Base-by-base conservation (phyloP, 176 grass and related monocot genomes). In the Oryza brachyantha region DNA sequence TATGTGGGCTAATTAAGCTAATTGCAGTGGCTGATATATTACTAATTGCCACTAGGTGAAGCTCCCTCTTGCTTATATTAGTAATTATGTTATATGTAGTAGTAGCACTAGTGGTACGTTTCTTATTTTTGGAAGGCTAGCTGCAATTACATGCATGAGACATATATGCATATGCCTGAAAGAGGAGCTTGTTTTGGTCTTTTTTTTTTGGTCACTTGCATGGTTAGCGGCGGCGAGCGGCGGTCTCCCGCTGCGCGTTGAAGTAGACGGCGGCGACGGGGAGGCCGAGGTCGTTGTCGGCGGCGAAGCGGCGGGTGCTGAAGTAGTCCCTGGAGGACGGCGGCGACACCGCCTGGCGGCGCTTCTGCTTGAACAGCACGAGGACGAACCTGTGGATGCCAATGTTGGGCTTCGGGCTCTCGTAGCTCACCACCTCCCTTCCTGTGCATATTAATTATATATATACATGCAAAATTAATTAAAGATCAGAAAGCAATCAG, bases 201-300 rank as follows among this genome's bases (percentile, higher is more conserved):
- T n/a, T n/a, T n/a, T n/a, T n/a, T n/a, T n/a, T n/a, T n/a, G n/a
- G n/a, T n/a, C n/a, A n/a, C n/a, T n/a, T n/a, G n/a, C 39, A 39
- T 34, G n/a, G 16, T 81, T 79, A 97, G 72, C 93, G 90, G 80
- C 93, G 86, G 62, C 93, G 93, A 1, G 93, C 93, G 4, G 93
- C 90, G 19, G 86, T 88, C 86, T 92, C 90, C 25, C 90, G 64
- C 64, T 92, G 90, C 50, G 79, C 83, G 59, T 92, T 88, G 90
- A 92, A 92, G 83, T 92, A 92, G 79, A 92, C 90, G 70, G 90
- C 90, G 13, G 90, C 90, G 14, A 92, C 90, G 3, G 90, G 90
- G 70, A 86, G 70, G 74, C 86, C 90, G 61, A 92, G 79, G 40
- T 92, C 75, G 24, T 92, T 88, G 19, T 83, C 83, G 36, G 41